Base-by-base conservation (phyloP, 148 eudicot species). In the Bassia scoparia region DNA sequence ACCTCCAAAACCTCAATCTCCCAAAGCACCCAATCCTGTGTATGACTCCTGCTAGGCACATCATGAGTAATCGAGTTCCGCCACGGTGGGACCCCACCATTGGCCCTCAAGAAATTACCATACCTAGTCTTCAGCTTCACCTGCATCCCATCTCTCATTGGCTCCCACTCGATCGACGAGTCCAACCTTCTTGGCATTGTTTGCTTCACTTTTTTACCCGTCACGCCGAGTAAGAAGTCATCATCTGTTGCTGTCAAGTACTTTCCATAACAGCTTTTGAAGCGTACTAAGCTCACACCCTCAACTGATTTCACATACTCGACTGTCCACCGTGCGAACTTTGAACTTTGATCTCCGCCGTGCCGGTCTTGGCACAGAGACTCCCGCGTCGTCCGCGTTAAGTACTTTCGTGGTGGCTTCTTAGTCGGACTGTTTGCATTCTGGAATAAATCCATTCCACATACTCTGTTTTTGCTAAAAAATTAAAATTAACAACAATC, bases 61-160 rank as follows among this genome's bases (percentile, higher is more conserved):
- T 91, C 98, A 73, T 93, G 98, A 0, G 98, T 93, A n/a, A 93
- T 63, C 27, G 97, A 91, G 49, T 93, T n/a, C 58, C 97, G 62
- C 97, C 95, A 91, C 0, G 98, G 98, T 20, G 98, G 98, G 35
- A 93, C 63, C 2, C n/a, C 98, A 0, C 91, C 88, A 61, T 93
- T 93, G n/a, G 95, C 98, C 34, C 95, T 79, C 48, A 93, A 62
- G 37, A 72, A 93, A 23, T 91, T 87, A 14, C 98, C 98, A 30
- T 87, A 87, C 48, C 95, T 78, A 0, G 97, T 84, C 65, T 90
- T 90, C 17, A 93, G 72, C 78, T 68, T 83, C 16, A 87, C 87
- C 35, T 82, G 84, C 76, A 77, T 62, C 17, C 95, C 98, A 1
- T 87, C 95, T 64, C 87, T 81, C 0, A 90, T 52, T 1, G 96